phyloP scores from a whole-genome alignment of 1,284 basidiomycete genomes.

The Naganishia sp. region DNA sequence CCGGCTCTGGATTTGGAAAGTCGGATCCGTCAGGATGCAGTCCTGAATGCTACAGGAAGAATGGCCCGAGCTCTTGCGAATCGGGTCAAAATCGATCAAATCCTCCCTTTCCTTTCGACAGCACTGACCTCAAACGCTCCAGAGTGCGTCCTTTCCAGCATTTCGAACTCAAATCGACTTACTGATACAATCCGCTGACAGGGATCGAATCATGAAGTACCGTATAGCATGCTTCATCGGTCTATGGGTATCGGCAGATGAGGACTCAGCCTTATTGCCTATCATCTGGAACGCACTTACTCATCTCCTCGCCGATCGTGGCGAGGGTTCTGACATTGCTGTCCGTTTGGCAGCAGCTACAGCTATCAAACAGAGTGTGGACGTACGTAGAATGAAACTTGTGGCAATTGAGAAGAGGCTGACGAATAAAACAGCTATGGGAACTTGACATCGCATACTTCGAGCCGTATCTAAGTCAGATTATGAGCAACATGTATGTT shows the following conservation, averaged over 20 bases:
- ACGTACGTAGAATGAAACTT: constrained; percentile 60
- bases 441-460: constrained; percentile 50
- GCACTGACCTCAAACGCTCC: constrained; percentile 25
- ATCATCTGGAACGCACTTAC: constrained; percentile 76
- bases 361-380: constrained; percentile 73
- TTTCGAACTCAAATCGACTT: background rate
- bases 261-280: constrained; percentile 65
- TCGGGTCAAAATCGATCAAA: constrained; percentile 32
- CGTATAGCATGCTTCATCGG: constrained; percentile 87
- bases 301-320: constrained; percentile 68
- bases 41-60: constrained; percentile 84
- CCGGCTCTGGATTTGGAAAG: constrained; percentile 58
- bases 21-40: constrained; percentile 77
- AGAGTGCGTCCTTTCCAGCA: constrained; percentile 25
- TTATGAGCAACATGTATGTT: constrained; percentile 47
- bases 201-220: constrained; percentile 82
- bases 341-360: constrained; percentile 78
- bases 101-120: constrained; percentile 30
- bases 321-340: constrained; percentile 71
- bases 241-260: constrained; percentile 68
- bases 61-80: constrained; percentile 65
- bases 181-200: constrained; percentile 44
- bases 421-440: constrained; percentile 42
- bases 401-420: background rate
- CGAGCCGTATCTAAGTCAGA: constrained; percentile 47